Base-by-base conservation (phyloP, 805 yeast genomes). In the Wickerhamiella parazyma region DNA sequence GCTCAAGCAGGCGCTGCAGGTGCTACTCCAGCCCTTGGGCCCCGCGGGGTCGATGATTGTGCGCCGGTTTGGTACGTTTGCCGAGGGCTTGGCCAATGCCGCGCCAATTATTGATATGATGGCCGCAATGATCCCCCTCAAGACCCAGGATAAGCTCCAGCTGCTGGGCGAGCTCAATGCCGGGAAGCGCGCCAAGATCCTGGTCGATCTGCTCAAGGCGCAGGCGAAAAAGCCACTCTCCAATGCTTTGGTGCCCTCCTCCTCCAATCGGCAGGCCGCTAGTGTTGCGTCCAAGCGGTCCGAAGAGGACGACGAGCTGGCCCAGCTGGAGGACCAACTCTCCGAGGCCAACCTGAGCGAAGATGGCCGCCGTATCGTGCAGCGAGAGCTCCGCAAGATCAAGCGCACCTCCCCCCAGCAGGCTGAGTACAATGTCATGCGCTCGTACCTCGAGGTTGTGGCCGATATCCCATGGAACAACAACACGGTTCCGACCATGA, bases 341-440 rank as follows among this genome's bases (percentile, higher is more conserved):
- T 46, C 44, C 29, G 35, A 33, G 2, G 49, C 55, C 14, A 41
- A 49, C 10, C 45, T 63, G 18, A 52, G 61, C 2, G 55, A 47
- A 1, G 67, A 63, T 14, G 68, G 65, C 26, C 54, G 55, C 28
- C 59, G 54, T 42, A 49, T 58, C 6, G 65, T 60, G n/a, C 47
- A 53, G 37, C 58, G 66, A n/a, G 69, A 65, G 38, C 45, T 64
- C 41, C 55, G 55, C 41, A 59, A 67, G 4, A 47, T 66, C 36
- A 52, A 57, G 44, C 55, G 66, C n/a, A 62, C 63, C 64, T 61
- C 59, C 22, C 57, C 66, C 1, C 50, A 61, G 19, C 67, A 64
- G 45, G 66, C 70, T 0, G 69, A 65, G 48, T 64, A 64, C 46
- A 67, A 65, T 38, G 68, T 65, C 12, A 53, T 63, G 42, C 58